Percentiles rank a stretch among this genome's conserved stretches.
Conservation (phyloP, 345 rosid species). For the Ceriops zippeliana region DNA sequence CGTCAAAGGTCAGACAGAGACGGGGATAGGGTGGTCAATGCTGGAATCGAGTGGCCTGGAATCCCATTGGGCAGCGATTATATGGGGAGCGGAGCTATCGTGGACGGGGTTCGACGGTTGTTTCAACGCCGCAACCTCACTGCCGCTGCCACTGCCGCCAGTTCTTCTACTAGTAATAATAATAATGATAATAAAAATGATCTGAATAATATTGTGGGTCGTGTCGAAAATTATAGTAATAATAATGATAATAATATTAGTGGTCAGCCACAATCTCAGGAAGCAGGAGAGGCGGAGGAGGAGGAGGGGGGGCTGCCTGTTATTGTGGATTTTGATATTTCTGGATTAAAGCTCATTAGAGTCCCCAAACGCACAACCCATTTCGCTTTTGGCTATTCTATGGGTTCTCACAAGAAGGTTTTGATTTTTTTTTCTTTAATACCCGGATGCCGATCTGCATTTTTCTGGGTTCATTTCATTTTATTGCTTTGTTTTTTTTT, state of each 20-base stretch:
- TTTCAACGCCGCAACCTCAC: constrained; percentile 53
- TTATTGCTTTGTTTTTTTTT: background rate
- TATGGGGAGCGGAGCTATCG: constrained; percentile 72
- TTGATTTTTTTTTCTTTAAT: background rate
- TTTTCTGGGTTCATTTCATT: background rate
- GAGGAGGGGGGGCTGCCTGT: constrained; percentile 17
- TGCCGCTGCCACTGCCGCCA: constrained; percentile 12
- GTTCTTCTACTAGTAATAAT: background rate
- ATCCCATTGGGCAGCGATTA: constrained; percentile 19
- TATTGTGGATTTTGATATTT: constrained; percentile 52
- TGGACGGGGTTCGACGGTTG: constrained; percentile 90
- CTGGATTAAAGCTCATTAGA: constrained; percentile 40
- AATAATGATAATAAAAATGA: background rate
- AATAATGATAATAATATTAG: constrained; percentile 5
- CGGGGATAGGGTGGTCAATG: background rate
- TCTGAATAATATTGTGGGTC: background rate
- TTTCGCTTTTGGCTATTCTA: constrained; percentile 29
- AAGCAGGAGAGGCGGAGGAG: constrained; percentile 10
- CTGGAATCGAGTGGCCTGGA: constrained; percentile 5
- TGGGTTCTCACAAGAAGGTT: constrained; percentile 85
- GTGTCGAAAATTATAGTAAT: background rate
- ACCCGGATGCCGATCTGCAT: background rate
- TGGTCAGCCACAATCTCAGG: constrained; percentile 37
- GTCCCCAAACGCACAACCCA: constrained; percentile 55
- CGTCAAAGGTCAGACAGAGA: too few species aligned